phyloP scores from a whole-genome alignment of 1,284 basidiomycete genomes.

The Cryptococcus sp. region DNA sequence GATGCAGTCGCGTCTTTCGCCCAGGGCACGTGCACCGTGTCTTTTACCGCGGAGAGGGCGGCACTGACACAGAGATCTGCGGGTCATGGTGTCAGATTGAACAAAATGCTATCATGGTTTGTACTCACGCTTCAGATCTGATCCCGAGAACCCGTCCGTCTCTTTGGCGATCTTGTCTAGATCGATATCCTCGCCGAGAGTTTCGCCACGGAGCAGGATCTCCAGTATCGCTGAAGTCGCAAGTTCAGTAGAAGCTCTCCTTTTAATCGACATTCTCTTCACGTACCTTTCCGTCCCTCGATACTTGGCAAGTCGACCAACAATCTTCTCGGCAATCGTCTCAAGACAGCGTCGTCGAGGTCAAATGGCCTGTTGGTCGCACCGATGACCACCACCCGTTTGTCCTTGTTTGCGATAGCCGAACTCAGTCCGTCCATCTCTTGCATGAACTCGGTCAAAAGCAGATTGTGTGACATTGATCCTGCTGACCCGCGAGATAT shows the following conservation, averaged over 20 bases:
- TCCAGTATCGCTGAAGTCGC: constrained; percentile 69
- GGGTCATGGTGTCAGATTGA: neutral
- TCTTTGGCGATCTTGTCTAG: constrained; percentile 65
- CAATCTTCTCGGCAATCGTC: constrained; percentile 77
- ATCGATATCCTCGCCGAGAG: constrained; percentile 68
- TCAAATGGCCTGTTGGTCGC: constrained; percentile 76
- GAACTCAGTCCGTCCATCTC: constrained; percentile 90
- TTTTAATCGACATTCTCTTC: too few species aligned
- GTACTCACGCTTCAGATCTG: constrained; percentile 86
- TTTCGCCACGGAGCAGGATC: constrained; percentile 78
- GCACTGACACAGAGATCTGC: constrained; percentile 86
- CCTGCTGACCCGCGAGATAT: constrained; percentile 76
- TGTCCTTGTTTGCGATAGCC: constrained; percentile 67
- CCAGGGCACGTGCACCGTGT: constrained; percentile 77
- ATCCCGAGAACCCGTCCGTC: constrained; percentile 85
- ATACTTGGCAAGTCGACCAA: constrained; percentile 82
- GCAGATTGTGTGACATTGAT: constrained; percentile 69
- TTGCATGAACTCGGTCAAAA: constrained; percentile 85
- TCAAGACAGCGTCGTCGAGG: constrained; percentile 62
- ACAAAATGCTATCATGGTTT: neutral
- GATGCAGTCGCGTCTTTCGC: constrained; percentile 12
- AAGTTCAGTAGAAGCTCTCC: too few species aligned
- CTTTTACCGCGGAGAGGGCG: constrained; percentile 84
- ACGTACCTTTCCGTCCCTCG: constrained; percentile 73
- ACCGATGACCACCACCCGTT: constrained; percentile 87